Conservation (phyloP, 225 moss, liverwort and hornwort species). For the Anthoceros angustus region DNA sequence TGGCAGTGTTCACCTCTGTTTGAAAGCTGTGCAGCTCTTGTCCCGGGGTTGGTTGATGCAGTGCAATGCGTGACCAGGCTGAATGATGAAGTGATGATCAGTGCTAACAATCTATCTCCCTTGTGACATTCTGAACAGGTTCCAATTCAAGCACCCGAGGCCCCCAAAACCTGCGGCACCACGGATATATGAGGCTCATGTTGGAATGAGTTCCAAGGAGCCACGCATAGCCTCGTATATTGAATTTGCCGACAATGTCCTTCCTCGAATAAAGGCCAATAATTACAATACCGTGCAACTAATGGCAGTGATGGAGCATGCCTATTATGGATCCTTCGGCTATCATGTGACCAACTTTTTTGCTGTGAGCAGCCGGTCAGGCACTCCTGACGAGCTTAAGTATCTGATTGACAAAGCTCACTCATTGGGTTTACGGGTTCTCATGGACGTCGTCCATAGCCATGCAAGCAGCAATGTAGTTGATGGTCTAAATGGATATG, state of each 20-base stretch:
- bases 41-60: too few relatives aligned
- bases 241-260: slow-evolving; percentile 72
- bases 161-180: slow-evolving; percentile 58
- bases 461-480: slow-evolving; percentile 77
- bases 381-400: slow-evolving; percentile 90
- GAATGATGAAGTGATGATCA: too few relatives aligned
- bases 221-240: slow-evolving; percentile 66
- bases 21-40: too few relatives aligned
- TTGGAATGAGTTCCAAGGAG: slow-evolving; percentile 88
- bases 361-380: slow-evolving; percentile 74
- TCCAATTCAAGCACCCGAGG: slow-evolving; percentile 56
- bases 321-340: slow-evolving; percentile 88
- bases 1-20: neutral
- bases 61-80: too few relatives aligned
- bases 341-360: slow-evolving; percentile 95
- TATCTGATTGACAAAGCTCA: slow-evolving; percentile 87
- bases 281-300: slow-evolving; percentile 87
- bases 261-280: slow-evolving; percentile 77
- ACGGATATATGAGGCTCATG: slow-evolving; percentile 89
- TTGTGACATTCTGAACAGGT: slow-evolving; percentile 17
- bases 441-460: slow-evolving; percentile 92
- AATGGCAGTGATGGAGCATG: slow-evolving; percentile 90
- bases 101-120: too few relatives aligned
- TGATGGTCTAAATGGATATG: slow-evolving; percentile 79
- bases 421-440: slow-evolving; percentile 56